phyloP scores from a whole-genome alignment of 2,329 filamentous ascomycete genomes.

The Boeremia lycopersici region DNA sequence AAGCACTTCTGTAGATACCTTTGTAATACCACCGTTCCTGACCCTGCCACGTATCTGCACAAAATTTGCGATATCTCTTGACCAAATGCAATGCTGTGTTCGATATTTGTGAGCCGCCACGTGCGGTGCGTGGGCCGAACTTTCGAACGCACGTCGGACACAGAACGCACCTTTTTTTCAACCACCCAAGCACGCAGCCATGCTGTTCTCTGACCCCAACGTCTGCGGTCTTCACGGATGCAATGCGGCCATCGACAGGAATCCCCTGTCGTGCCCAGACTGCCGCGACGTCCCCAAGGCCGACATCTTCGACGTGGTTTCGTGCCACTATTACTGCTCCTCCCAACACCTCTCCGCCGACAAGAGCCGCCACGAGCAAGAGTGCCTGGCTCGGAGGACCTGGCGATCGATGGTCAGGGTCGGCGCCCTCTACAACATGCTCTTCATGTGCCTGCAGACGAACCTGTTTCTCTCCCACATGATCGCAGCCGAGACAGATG shows the following conservation, averaged over 20 bases:
- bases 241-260: not conserved
- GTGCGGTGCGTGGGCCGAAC: not conserved
- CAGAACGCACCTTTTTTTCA: not conserved
- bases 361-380: not conserved
- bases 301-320: not conserved
- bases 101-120: not conserved
- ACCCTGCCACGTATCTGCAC: not conserved
- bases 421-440: not conserved
- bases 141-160: not conserved
- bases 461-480: not conserved
- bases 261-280: not conserved
- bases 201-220: not conserved
- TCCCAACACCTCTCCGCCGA: not conserved
- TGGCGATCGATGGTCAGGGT: not conserved
- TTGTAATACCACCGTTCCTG: not conserved
- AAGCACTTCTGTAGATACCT: not conserved
- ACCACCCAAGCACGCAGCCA: not conserved
- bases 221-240: not conserved
- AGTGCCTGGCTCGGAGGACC: not conserved
- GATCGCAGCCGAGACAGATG: not conserved
- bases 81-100: not conserved
- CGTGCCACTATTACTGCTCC: not conserved
- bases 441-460: not conserved
- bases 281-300: conserved; percentile 7
- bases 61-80: not conserved